phyloP scores from a whole-genome alignment of 306 rosid genomes.

The Inga laurina region DNA sequence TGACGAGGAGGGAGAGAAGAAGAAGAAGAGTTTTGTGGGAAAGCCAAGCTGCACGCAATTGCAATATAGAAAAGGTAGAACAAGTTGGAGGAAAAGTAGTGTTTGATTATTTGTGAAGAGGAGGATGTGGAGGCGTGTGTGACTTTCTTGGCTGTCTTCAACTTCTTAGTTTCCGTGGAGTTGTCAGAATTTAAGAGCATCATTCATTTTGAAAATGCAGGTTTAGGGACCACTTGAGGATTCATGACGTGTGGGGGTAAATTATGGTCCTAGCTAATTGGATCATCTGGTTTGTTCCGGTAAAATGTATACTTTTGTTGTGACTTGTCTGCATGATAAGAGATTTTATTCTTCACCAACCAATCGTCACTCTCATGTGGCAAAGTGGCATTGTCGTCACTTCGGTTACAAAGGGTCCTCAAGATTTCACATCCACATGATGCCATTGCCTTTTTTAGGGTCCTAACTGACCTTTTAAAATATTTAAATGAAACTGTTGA shows the following conservation, averaged over 20 bases:
- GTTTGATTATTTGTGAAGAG: constrained; percentile 25
- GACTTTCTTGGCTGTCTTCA: constrained; percentile 29
- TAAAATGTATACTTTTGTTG: constrained; percentile 13
- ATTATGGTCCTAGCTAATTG: not conserved
- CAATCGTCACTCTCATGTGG: constrained; percentile 17
- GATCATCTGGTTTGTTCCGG: not conserved
- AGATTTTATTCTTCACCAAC: not conserved
- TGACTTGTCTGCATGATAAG: not conserved
- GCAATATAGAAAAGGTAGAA: constrained; percentile 4
- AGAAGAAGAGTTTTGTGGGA: not conserved
- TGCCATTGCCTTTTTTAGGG: not conserved
- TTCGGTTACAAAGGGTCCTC: not conserved
- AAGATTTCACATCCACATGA: not conserved
- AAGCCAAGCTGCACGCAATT: constrained; percentile 8
- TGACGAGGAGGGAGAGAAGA: not conserved
- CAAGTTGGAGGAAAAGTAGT: constrained; percentile 3
- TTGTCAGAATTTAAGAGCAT: constrained; percentile 37
- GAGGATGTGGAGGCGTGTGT: not conserved
- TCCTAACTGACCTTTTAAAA: not conserved
- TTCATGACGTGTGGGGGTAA: not conserved
- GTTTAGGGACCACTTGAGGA: constrained; percentile 18
- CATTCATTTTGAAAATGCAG: constrained; percentile 22
- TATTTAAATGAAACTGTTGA: not conserved
- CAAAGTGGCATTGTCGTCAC: not conserved
- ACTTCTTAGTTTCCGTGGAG: not conserved